phyloP scores from a whole-genome alignment of 345 rosid species.

The Trapa bicornis region DNA sequence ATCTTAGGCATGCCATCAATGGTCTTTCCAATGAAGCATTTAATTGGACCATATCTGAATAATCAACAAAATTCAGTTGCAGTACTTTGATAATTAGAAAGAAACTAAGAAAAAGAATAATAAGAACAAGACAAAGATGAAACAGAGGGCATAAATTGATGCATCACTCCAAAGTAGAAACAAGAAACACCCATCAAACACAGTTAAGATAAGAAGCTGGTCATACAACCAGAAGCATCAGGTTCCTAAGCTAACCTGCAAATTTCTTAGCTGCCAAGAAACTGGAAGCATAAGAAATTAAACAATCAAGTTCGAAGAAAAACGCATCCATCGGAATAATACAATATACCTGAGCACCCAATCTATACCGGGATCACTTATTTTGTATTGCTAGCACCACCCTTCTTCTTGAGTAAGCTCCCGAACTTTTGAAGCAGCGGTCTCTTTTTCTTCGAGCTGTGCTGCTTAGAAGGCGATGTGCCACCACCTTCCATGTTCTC shows the following conservation, averaged over 20 bases:
- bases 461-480: constrained; percentile 40
- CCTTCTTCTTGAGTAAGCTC: constrained; percentile 85
- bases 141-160: neutral
- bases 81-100: too few species aligned
- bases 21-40: too few species aligned
- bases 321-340: neutral
- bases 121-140: too few species aligned
- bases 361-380: constrained; percentile 4
- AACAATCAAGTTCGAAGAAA: neutral
- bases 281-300: neutral
- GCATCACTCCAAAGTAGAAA: neutral
- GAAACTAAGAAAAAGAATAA: too few species aligned
- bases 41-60: too few species aligned
- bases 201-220: neutral
- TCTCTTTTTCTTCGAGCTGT: constrained; percentile 77
- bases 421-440: constrained; percentile 86
- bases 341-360: neutral
- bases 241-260: neutral
- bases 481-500: constrained; percentile 42
- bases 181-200: neutral
- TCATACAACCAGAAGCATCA: neutral
- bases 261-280: neutral
- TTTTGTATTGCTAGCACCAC: constrained; percentile 45
- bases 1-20: too few species aligned
- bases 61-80: too few species aligned